A percentile compares a stretch with the other conserved stretches of the same genome.
Evolutionary conservation across 2,329 filamentous ascomycete genomes (phyloP).

Genomic region (Fonsecaea erecta): DNA sequence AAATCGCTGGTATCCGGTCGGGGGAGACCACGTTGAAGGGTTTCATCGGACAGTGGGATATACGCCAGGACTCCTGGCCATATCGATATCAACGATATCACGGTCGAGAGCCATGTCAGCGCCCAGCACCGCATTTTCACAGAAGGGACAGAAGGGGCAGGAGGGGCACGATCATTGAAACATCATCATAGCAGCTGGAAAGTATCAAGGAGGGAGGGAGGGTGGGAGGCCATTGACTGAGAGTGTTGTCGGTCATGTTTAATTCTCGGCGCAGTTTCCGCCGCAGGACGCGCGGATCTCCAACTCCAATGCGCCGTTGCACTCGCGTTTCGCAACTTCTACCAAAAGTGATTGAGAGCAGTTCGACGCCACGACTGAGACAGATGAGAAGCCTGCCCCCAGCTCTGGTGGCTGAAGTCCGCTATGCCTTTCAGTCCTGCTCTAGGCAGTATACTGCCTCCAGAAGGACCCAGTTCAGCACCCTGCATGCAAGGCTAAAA

Average conservation of each 20-base stretch:
- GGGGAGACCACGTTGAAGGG: constrained; percentile 69
- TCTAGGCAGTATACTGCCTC: constrained; percentile 29
- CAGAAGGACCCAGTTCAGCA: constrained; percentile 28
- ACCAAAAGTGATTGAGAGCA: not conserved
- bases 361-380: not conserved
- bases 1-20: constrained; percentile 72
- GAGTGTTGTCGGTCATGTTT: not conserved
- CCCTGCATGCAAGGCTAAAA: constrained; percentile 23
- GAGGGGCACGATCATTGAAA: not conserved
- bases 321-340: constrained; percentile 10
- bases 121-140: constrained; percentile 22
- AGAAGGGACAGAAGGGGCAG: not conserved
- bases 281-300: constrained; percentile 4
- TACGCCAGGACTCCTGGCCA: constrained; percentile 51
- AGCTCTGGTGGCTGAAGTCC: constrained; percentile 32
- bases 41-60: constrained; percentile 71
- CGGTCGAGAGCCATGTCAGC: constrained; percentile 14
- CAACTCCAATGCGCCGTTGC: constrained; percentile 1
- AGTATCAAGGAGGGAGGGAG: not conserved
- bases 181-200: not conserved
- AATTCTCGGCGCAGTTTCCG: constrained; percentile 30
- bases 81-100: constrained; percentile 11
- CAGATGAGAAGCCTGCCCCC: constrained; percentile 26
- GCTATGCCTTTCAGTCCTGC: constrained; percentile 32
- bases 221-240: not conserved